Conservation (phyloP, 2,329 filamentous ascomycete genomes). For the Sphaerulina populicola region DNA sequence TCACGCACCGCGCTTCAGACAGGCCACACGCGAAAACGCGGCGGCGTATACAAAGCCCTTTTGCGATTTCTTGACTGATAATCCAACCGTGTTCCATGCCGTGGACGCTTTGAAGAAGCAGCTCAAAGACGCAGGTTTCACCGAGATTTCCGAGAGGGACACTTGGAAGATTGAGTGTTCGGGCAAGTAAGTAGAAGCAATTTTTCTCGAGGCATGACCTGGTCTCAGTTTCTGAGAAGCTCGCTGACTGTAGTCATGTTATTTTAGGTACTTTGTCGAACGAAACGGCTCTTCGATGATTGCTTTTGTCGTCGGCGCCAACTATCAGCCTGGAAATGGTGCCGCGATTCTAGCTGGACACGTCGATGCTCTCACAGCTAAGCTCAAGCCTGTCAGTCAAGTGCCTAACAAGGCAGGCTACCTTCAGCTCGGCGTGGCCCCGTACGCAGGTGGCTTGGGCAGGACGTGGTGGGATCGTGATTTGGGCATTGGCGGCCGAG, state of each 20-base stretch:
- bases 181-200: conserved; percentile 49
- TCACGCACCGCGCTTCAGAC: conserved; percentile 9
- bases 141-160: conserved; percentile 69
- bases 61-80: conserved; percentile 75
- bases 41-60: conserved; percentile 37
- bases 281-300: conserved; percentile 81
- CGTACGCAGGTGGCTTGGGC: conserved; percentile 81
- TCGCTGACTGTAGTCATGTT: too few species aligned
- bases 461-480: conserved; percentile 97
- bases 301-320: conserved; percentile 71
- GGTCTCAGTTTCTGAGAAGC: too few species aligned
- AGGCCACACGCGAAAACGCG: conserved; percentile 26
- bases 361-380: conserved; percentile 83
- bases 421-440: conserved; percentile 80
- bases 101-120: conserved; percentile 70
- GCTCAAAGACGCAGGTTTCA: conserved; percentile 64
- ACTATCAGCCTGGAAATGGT: conserved; percentile 77
- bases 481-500: conserved; percentile 78
- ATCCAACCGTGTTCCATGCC: conserved; percentile 89
- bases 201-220: too few species aligned
- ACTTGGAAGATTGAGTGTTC: conserved; percentile 72
- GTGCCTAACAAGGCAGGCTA: conserved; percentile 80
- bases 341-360: conserved; percentile 84
- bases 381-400: conserved; percentile 81
- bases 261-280: conserved; percentile 60